A percentile compares a stretch with the other conserved stretches of the same genome.
Conservation (phyloP, 805 yeast species). For the Candida silvicultrix region DNA sequence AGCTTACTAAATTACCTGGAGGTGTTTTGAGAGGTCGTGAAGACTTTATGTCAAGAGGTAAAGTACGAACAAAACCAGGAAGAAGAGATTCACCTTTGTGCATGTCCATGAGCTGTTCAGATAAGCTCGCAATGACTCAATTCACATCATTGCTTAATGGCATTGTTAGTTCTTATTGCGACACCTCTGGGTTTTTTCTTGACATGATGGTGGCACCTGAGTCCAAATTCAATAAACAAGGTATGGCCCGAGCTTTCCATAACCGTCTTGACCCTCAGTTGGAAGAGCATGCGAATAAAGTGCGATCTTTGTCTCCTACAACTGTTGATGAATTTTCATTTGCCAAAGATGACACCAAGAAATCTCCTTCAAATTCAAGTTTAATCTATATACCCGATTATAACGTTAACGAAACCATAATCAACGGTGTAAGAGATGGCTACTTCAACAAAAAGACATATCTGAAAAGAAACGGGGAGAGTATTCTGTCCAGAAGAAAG, state of each 20-base stretch:
- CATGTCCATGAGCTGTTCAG: conserved; percentile 82
- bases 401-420: conserved; percentile 26
- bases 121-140: conserved; percentile 68
- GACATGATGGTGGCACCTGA: conserved; percentile 44
- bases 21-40: conserved; percentile 56
- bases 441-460: conserved; percentile 37
- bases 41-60: conserved; percentile 48
- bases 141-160: conserved; percentile 45
- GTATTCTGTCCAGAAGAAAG: conserved; percentile 26
- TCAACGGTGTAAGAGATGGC: conserved; percentile 61
- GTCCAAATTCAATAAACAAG: conserved; percentile 15
- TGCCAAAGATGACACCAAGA: conserved; percentile 2
- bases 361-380: conserved; percentile 21
- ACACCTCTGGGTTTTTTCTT: conserved; percentile 31
- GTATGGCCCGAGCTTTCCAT: conserved; percentile 13
- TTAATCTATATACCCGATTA: conserved; percentile 22
- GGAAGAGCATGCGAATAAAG: too few relatives aligned
- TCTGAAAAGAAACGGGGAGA: conserved; percentile 37
- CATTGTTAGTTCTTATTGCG: conserved; percentile 30
- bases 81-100: conserved; percentile 69
- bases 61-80: conserved; percentile 91
- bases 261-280: conserved; percentile 7
- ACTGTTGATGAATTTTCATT: background rate
- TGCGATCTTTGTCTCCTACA: too few relatives aligned
- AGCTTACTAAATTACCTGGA: conserved; percentile 6